Evolutionary conservation across 371 early-diverging fungal species (phyloP), one percentile per base, ranked within the genome.

Genomic region (Homolaphlyctis polyrhiza): DNA sequence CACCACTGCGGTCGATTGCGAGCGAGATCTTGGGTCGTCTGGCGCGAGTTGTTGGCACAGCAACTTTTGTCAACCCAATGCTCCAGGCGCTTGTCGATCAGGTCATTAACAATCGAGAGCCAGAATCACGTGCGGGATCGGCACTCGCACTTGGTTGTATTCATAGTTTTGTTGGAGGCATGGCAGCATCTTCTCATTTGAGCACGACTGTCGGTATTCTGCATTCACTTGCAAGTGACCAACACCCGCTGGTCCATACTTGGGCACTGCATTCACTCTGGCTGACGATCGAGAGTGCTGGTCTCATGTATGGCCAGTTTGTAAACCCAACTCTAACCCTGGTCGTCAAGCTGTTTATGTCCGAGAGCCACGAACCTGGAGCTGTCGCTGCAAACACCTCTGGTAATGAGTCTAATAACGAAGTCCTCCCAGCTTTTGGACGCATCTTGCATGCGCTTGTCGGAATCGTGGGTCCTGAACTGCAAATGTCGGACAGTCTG

Each of bases 231-330:
- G 87, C 91, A 3, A 86, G 89, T 35, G 98, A 97, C 69, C 85
- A 91, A 1, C 94, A 97, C 67, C 93, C 97, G 0, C 77, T 95
- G 0, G 96, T 97, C 2, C 96, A 97, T 70, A 86, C 88, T 0
- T 96, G 96, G 95, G 95, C 96, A 0, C 68, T 96, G 21, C 85
- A 89, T 39, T 86, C 96, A 0, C 78, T 97, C 64, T 88, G 92
- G 21, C 79, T 91, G 73, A 92, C 91, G 0, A 88, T 95, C 16
- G 84, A 91, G 59, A 89, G 94, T 16, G 90, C 96, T 4, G 96
- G 96, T 0, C 73, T 89, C 21, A 92, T 95, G 91, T 97, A 91
- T 67, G 91, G 88, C 16, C 87, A 89, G 0, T 93, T 87, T 74
- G 94, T 93, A 11, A 89, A 88, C 39, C 88, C 92, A 49, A 94